Evolutionary conservation across 2,329 filamentous ascomycete species (phyloP).

Genomic region (Stenocarpella maydis): DNA sequence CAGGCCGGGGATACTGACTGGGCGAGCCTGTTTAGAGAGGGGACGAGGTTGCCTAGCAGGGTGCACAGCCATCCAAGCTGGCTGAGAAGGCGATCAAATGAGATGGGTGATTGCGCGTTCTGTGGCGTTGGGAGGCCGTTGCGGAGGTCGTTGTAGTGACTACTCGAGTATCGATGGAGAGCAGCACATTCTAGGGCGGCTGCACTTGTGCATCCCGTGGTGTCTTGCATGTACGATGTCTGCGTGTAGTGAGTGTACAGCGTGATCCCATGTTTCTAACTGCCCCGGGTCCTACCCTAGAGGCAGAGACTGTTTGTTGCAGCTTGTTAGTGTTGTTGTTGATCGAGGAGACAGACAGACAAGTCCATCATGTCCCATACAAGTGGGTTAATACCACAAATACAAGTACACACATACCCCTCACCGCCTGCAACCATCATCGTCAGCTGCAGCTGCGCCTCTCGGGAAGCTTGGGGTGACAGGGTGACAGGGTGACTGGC

Average conservation of each 20-base stretch:
- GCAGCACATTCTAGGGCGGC: too few relatives aligned
- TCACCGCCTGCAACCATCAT: conserved; percentile 19
- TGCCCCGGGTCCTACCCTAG: too few relatives aligned
- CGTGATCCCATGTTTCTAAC: neutral
- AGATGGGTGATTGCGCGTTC: conserved; percentile 7
- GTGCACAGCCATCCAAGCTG: conserved; percentile 17
- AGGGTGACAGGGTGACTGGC: too few relatives aligned
- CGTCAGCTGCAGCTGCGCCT: conserved; percentile 26
- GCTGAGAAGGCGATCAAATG: neutral
- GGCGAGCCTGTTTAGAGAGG: neutral
- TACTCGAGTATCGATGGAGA: too few relatives aligned
- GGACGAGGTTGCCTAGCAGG: neutral
- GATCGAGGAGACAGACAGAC: too few relatives aligned
- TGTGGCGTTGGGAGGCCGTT: conserved; percentile 20
- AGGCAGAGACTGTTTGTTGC: neutral
- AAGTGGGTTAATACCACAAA: neutral
- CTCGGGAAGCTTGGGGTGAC: conserved; percentile 15
- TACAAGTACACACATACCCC: conserved; percentile 19
- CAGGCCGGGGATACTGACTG: neutral
- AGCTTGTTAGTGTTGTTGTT: neutral
- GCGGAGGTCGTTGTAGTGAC: too few relatives aligned
- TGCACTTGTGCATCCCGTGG: too few relatives aligned
- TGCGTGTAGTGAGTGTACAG: neutral
- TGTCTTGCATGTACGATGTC: neutral
- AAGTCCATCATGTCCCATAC: too few relatives aligned